A percentile compares a stretch with the other conserved stretches of the same genome.
Evolutionary conservation across 805 yeast genomes (phyloP).

Genomic region (Jamesozyma lodderae): DNA sequence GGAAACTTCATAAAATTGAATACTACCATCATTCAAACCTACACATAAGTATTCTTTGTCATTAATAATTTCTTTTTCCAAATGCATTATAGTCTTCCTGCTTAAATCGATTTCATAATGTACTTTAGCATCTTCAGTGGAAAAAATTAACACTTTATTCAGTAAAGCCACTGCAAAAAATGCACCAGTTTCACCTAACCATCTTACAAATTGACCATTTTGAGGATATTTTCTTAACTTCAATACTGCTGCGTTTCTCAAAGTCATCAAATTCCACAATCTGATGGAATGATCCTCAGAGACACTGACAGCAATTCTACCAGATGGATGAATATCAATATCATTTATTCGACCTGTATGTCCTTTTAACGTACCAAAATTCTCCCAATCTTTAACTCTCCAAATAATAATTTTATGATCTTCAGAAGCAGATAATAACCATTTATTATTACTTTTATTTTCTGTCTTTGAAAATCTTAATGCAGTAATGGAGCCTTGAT

Average conservation of each 20-base stretch:
- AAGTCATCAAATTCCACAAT: conserved; percentile 95
- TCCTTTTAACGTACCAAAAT: conserved; percentile 79
- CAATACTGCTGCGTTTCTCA: conserved; percentile 79
- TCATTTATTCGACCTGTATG: conserved; percentile 80
- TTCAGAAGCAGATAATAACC: conserved; percentile 86
- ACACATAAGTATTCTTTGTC: conserved; percentile 47
- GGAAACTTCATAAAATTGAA: conserved; percentile 45
- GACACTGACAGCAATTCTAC: conserved; percentile 82
- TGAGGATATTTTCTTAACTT: conserved; percentile 65
- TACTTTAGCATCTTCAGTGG: conserved; percentile 53
- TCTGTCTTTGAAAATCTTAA: conserved; percentile 58
- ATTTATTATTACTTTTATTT: conserved; percentile 36
- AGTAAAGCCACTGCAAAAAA: conserved; percentile 68
- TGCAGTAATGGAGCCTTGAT: conserved; percentile 78
- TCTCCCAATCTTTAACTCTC: conserved; percentile 97
- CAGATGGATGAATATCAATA: conserved; percentile 81
- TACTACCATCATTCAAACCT: conserved; percentile 65
- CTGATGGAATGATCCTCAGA: conserved; percentile 76
- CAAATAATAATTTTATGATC: conserved; percentile 86
- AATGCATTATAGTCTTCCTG: conserved; percentile 51
- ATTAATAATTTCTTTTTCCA: conserved; percentile 38
- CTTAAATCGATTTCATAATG: conserved; percentile 43
- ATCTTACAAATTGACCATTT: conserved; percentile 53
- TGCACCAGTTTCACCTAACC: conserved; percentile 63
- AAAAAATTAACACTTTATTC: conserved; percentile 55